phyloP scores from a whole-genome alignment of 441 rosid species.

The Aquilaria agallochum region DNA sequence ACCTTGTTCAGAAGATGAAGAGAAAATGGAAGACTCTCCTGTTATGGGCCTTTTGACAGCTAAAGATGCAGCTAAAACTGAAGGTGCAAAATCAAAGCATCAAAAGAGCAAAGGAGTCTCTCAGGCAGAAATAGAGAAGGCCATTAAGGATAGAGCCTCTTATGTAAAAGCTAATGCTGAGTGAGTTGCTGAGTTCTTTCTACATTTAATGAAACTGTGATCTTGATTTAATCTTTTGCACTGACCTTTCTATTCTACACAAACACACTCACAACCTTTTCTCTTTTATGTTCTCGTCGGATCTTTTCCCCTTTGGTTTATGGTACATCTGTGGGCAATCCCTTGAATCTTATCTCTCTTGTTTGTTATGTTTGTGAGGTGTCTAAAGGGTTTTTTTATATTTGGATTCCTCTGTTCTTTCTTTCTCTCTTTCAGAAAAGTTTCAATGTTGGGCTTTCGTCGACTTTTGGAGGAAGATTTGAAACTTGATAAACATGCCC shows the following conservation, averaged over 20 bases:
- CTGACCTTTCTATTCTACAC: too few relatives aligned
- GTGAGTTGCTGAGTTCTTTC: slow-evolving; percentile 37
- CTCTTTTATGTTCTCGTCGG: not conserved
- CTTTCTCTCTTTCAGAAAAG: slow-evolving; percentile 35
- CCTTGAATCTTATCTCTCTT: too few relatives aligned
- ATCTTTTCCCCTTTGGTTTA: not conserved
- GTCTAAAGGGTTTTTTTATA: not conserved
- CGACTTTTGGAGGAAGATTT: slow-evolving; percentile 87
- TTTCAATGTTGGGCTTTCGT: slow-evolving; percentile 81
- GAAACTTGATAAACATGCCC: slow-evolving; percentile 49
- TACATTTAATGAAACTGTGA: not conserved
- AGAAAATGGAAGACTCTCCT: slow-evolving; percentile 74
- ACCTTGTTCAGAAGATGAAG: slow-evolving; percentile 40
- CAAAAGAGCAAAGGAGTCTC: slow-evolving; percentile 35
- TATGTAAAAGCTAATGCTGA: slow-evolving; percentile 63
- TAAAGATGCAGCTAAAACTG: slow-evolving; percentile 26
- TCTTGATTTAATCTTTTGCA: too few relatives aligned
- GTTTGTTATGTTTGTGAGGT: not conserved
- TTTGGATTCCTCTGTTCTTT: not conserved
- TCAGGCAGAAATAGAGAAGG: slow-evolving; percentile 50
- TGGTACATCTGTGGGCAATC: too few relatives aligned
- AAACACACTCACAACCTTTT: not conserved
- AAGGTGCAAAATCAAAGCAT: slow-evolving; percentile 27
- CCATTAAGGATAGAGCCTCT: slow-evolving; percentile 53
- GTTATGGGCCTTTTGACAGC: slow-evolving; percentile 69